A percentile compares a stretch with the other conserved stretches of the same genome.
phyloP scores from a whole-genome alignment of 2,329 filamentous ascomycete species.

The Claviceps sorghi region DNA sequence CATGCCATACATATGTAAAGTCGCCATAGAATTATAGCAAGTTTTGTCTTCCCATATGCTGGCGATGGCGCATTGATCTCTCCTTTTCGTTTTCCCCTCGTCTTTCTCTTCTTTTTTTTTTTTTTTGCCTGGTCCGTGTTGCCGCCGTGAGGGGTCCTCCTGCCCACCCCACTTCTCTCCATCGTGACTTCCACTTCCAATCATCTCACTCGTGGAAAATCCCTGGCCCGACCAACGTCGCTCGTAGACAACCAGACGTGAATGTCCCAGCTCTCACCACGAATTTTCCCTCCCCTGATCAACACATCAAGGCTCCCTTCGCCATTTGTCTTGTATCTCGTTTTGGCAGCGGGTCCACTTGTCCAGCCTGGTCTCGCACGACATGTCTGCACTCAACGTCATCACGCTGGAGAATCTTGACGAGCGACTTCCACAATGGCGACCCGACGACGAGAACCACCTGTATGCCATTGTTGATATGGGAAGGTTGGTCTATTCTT shows the following conservation, averaged over 20 bases:
- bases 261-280: not conserved
- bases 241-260: not conserved
- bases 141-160: not conserved
- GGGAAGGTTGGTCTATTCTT: slow-evolving; percentile 31
- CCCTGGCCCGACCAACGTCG: slow-evolving; percentile 1
- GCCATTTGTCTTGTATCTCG: not conserved
- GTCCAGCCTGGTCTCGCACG: not conserved
- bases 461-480: slow-evolving; percentile 45
- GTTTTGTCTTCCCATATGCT: no score
- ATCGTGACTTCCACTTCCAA: slow-evolving; percentile 1
- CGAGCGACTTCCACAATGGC: slow-evolving; percentile 34
- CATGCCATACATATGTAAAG: no score
- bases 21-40: no score
- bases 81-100: not conserved
- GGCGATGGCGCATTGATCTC: not conserved
- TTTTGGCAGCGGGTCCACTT: not conserved
- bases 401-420: slow-evolving; percentile 38
- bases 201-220: not conserved
- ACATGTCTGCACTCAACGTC: slow-evolving; percentile 24
- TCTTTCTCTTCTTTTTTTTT: not conserved
- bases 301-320: not conserved
- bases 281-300: not conserved
- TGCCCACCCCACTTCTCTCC: slow-evolving; percentile 1
- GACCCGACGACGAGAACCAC: slow-evolving; percentile 29
- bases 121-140: not conserved